Conservation (phyloP, 768 basidiomycete species). For the Boletus rufocinnamomeus region DNA sequence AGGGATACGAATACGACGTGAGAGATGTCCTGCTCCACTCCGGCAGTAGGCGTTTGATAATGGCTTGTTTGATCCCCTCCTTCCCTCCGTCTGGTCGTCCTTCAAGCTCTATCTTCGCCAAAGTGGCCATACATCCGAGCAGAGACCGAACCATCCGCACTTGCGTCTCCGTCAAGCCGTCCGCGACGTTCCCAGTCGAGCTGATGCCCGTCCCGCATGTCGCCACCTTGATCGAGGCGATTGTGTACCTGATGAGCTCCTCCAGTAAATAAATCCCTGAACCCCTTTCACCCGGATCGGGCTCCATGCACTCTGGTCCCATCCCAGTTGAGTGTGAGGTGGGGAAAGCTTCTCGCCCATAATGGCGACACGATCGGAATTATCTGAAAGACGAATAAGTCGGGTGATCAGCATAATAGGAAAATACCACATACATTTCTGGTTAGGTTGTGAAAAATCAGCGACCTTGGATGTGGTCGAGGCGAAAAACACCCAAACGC, state of each 20-base stretch:
- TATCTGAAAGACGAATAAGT: too few species aligned
- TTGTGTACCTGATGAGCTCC: slow-evolving; percentile 87
- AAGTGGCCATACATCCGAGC: slow-evolving; percentile 64
- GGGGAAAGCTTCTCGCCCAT: too few species aligned
- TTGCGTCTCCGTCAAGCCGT: slow-evolving; percentile 68
- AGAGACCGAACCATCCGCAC: slow-evolving; percentile 76
- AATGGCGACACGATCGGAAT: too few species aligned
- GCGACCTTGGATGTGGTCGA: too few species aligned
- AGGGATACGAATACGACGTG: slow-evolving; percentile 79
- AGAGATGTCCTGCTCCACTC: slow-evolving; percentile 90
- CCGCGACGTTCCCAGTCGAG: slow-evolving; percentile 57
- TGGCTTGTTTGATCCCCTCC: slow-evolving; percentile 77
- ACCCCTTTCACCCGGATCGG: slow-evolving; percentile 73
- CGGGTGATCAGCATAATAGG: too few species aligned
- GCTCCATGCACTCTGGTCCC: too few species aligned
- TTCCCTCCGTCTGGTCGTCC: slow-evolving; percentile 71
- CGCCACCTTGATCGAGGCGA: slow-evolving; percentile 77
- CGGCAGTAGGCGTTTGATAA: slow-evolving; percentile 86
- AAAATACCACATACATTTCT: too few species aligned
- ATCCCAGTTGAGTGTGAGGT: too few species aligned
- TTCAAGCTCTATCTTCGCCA: slow-evolving; percentile 70
- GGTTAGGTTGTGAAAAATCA: too few species aligned
- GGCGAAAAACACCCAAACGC: too few species aligned
- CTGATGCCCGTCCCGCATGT: slow-evolving; percentile 61
- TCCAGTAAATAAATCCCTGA: slow-evolving; percentile 89